phyloP scores from a whole-genome alignment of 1,284 basidiomycete genomes.

The Coriolopsis trogii region DNA sequence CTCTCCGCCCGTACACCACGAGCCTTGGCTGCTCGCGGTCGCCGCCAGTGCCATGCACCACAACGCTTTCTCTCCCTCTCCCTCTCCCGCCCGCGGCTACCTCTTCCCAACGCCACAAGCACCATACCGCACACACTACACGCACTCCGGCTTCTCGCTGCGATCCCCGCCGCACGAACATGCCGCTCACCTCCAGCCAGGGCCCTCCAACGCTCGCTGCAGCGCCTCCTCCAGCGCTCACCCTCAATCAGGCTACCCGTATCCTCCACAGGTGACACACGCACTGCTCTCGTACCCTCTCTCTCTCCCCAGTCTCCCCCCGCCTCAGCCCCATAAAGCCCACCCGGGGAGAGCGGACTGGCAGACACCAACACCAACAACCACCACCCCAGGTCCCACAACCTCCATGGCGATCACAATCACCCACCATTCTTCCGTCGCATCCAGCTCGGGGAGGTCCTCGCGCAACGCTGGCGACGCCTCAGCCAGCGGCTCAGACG shows the following conservation, averaged over 20 bases:
- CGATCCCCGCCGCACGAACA: slow-evolving; percentile 29
- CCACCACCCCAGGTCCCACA: slow-evolving; percentile 4
- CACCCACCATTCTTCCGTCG: slow-evolving; percentile 2
- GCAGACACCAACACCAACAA: slow-evolving; percentile 1
- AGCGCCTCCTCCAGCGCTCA: slow-evolving; percentile 21
- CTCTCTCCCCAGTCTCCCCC: slow-evolving; percentile 12
- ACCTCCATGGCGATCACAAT: slow-evolving; percentile 24
- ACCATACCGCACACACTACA: slow-evolving; percentile 24
- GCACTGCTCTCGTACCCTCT: slow-evolving; percentile 19
- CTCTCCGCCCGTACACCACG: slow-evolving; percentile 23
- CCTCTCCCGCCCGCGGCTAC: too few relatives aligned
- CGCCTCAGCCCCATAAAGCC: slow-evolving; percentile 23
- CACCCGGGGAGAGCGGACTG: background rate
- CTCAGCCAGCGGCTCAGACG: slow-evolving; percentile 13
- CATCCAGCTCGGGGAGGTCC: slow-evolving; percentile 8
- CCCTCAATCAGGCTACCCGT: slow-evolving; percentile 24
- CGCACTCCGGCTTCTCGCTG: slow-evolving; percentile 27
- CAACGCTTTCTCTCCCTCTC: slow-evolving; percentile 11
- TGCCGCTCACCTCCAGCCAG: slow-evolving; percentile 16
- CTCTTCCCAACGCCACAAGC: slow-evolving; percentile 23
- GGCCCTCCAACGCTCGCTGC: slow-evolving; percentile 15
- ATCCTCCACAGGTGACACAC: slow-evolving; percentile 19
- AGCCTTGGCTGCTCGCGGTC: slow-evolving; percentile 13
- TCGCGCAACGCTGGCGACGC: slow-evolving; percentile 9
- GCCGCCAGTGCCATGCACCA: slow-evolving; percentile 15